phyloP scores from a whole-genome alignment of 176 grass and related monocot species.

The Urochloa ruziziensis region DNA sequence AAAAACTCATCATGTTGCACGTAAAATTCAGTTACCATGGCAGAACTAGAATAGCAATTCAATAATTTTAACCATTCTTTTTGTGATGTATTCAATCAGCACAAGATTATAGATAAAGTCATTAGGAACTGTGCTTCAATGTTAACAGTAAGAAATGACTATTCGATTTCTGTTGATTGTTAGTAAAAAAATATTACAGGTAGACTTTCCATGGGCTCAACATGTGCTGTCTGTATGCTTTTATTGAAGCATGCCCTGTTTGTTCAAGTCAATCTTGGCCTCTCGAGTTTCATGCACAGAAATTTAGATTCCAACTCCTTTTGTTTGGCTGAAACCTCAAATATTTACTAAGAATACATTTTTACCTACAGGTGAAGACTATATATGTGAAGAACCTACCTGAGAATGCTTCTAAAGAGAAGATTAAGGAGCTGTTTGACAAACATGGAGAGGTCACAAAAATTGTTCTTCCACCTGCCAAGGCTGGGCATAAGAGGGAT shows the following conservation, averaged over 20 bases:
- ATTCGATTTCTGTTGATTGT: not conserved
- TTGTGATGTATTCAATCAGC: not conserved
- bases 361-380: constrained; percentile 69
- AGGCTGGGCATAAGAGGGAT: constrained; percentile 89
- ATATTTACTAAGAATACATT: not conserved
- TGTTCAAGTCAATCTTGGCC: not conserved
- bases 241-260: not conserved
- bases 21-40: not conserved
- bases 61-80: not conserved
- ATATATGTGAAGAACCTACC: constrained; percentile 98
- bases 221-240: not conserved
- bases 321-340: not conserved
- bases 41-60: not conserved
- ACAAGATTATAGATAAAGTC: not conserved
- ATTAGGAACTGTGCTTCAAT: not conserved
- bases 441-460: constrained; percentile 83
- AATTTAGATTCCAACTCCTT: not conserved
- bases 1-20: not conserved
- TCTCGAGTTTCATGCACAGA: not conserved
- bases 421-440: constrained; percentile 89
- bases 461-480: constrained; percentile 80
- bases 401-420: constrained; percentile 81
- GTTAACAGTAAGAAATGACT: not conserved
- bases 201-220: not conserved
- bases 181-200: not conserved